Evolutionary conservation across 345 rosid genomes (phyloP), one percentile per base, ranked within the genome.

Genomic region (Gossypium ekmanianum): DNA sequence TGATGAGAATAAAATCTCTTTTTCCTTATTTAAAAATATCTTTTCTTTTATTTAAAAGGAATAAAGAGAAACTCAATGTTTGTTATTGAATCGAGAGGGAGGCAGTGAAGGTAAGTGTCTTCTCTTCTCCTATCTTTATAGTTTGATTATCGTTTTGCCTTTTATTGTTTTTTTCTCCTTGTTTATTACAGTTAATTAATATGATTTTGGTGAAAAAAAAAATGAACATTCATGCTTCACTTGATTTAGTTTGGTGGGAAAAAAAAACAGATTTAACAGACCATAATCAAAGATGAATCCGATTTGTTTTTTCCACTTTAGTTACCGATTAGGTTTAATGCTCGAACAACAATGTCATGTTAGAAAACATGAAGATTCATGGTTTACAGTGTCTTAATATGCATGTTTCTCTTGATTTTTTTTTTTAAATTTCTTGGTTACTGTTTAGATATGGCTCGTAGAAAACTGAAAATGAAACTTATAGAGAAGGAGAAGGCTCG

Each of bases 401-500:
- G 9, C 51, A 2, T 11, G 16, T 39, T 67, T 67, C 24, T 45
- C 10, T 71, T 72, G 12, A 7, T 10, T 0, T 58, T 56, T 56
- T 34, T 34, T n/a, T 5, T 27, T 39, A 3, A 20, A 34, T 56
- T 22, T 41, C 39, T 41, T 56, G 34, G 3, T 57, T 43, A 20
- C 11, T 0, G 2, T 9, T 3, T 20, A 73, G 75, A 73, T 4
- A 61, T 73, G 76, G 76, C 14, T 26, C 64, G 76, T 61, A 66
- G 56, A 47, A 73, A 17, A 59, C 12, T 61, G 68, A 47, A 8
- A 26, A 24, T 73, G 68, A 20, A 61, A 24, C 41, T 59, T 4
- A 44, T 73, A 22, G 56, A 73, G 45, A 16, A 61, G 8, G 76
- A 73, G 44, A 73, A 73, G 76, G 7, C 68, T 16, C 55, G 76